A percentile compares a stretch with the other conserved stretches of the same genome.
These are phyloP conservation scores for Ustilago trichophora DNA, from an alignment of 1,284 basidiomycete species.

Conservation along the genomic window DNA sequence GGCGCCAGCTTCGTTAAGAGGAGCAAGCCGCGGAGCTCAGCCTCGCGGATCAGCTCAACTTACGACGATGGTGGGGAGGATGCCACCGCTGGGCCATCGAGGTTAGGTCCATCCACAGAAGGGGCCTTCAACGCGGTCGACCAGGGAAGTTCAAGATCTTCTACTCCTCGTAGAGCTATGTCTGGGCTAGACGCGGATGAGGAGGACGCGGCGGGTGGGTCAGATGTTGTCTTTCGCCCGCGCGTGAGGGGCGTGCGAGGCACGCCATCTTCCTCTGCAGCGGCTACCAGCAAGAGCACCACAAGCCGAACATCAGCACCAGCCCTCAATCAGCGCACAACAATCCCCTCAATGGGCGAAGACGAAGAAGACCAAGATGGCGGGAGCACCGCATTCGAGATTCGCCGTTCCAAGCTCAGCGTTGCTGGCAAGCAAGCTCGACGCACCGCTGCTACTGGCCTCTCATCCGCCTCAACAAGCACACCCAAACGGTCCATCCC, in stretches of 20 bases:
- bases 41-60: slow-evolving; percentile 14
- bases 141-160: not conserved
- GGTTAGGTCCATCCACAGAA: not conserved
- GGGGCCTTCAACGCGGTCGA: not conserved
- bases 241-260: slow-evolving; percentile 11
- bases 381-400: slow-evolving; percentile 9
- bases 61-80: slow-evolving; percentile 11
- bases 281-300: too few relatives aligned
- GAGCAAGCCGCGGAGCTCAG: slow-evolving; percentile 26
- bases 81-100: slow-evolving; percentile 8
- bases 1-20: slow-evolving; percentile 42
- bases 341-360: slow-evolving; percentile 5
- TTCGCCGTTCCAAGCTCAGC: slow-evolving; percentile 24
- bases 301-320: not conserved
- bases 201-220: not conserved
- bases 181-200: not conserved
- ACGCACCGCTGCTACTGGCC: not conserved
- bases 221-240: slow-evolving; percentile 22
- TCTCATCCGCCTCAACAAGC: slow-evolving; percentile 1
- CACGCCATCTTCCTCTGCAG: slow-evolving; percentile 1
- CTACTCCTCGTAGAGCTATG: not conserved
- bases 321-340: not conserved
- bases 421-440: slow-evolving; percentile 10
- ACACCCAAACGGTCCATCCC: slow-evolving; percentile 10
- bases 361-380: slow-evolving; percentile 7